Evolutionary conservation across 352 stramenopile species (phyloP), one percentile per base, ranked within the genome.

Genomic region (Phytophthora quininea): DNA sequence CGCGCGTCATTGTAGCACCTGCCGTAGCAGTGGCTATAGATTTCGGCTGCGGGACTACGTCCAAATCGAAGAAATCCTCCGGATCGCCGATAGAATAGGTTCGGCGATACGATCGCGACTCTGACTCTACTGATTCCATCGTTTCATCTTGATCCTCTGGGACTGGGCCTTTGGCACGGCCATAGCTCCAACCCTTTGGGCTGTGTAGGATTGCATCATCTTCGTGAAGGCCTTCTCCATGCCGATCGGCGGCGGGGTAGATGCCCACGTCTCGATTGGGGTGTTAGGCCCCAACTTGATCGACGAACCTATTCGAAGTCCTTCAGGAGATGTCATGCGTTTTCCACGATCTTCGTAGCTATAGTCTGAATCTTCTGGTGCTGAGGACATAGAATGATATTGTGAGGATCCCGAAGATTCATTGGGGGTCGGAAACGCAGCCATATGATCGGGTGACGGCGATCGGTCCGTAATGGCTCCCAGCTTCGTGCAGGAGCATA

Each of bases 11-110:
- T 10, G 35, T 40, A 5, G 43, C 14, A 1, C n/a, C n/a, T n/a
- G 29, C n/a, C 4, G n/a, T 14, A 0, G 19, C 48, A 0, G 33
- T 11, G 4, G 48, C 52, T 1, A 50, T 40, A 1, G 50, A 33
- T 0, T 48, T 15, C 11, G 35, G 11, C 12, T 37, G 14, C 35
- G 35, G 12, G 38, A 35, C 1, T 38, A 11, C 5, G 10, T 49
- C 56, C 24, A 55, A 15, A 19, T 63, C 56, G n/a, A 55, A 55
- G 14, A 55, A n/a, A 12, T 58, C 49, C 30, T 66, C 50, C 3
- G 50, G 50, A 24, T 54, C 40, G 4, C 59, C 58, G 1, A 10
- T 1, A 1, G 47, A 40, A 40, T 40, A 40, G n/a, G n/a, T n/a
- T 40, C 35, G 5, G 35, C 10, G 35, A 40, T 40, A n/a, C n/a